Evolutionary conservation across 2,329 filamentous ascomycete genomes (phyloP).

Genomic region (Scleromitrula shiraiana): DNA sequence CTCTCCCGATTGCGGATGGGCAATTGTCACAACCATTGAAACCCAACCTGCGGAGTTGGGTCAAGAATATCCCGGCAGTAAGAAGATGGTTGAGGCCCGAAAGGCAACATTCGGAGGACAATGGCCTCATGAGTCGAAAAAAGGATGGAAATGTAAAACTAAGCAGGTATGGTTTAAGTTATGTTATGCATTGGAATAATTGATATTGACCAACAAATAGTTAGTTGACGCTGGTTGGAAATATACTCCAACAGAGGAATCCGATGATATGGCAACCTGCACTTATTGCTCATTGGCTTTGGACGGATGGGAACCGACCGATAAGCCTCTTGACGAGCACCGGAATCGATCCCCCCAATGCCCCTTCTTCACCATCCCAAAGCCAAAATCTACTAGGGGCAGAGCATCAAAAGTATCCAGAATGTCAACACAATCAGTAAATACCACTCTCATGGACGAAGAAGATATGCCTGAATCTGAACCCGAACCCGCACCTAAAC

Average conservation of each 20-base stretch:
- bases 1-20: constrained; percentile 79
- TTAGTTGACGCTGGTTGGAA: constrained; percentile 91
- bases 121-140: constrained; percentile 87
- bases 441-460: too few species aligned
- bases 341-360: constrained; percentile 70
- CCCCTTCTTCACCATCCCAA: constrained; percentile 75
- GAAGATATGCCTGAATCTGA: too few species aligned
- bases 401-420: constrained; percentile 45
- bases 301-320: constrained; percentile 89
- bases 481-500: constrained; percentile 43
- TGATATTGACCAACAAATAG: constrained; percentile 37
- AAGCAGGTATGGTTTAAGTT: constrained; percentile 59
- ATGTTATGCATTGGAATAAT: neutral
- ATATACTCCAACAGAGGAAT: constrained; percentile 76
- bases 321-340: constrained; percentile 88
- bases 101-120: constrained; percentile 72
- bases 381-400: too few species aligned
- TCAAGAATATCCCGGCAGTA: constrained; percentile 65
- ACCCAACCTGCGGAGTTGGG: constrained; percentile 53
- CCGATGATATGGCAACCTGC: constrained; percentile 84
- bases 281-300: constrained; percentile 83
- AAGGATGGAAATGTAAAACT: constrained; percentile 81
- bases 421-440: too few species aligned
- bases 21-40: constrained; percentile 59
- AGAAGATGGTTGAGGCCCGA: constrained; percentile 67